These are phyloP conservation scores for Phlyctochytrium planicorne DNA, from an alignment of 192 early-diverging fungal genomes.

Conservation along the genomic window DNA sequence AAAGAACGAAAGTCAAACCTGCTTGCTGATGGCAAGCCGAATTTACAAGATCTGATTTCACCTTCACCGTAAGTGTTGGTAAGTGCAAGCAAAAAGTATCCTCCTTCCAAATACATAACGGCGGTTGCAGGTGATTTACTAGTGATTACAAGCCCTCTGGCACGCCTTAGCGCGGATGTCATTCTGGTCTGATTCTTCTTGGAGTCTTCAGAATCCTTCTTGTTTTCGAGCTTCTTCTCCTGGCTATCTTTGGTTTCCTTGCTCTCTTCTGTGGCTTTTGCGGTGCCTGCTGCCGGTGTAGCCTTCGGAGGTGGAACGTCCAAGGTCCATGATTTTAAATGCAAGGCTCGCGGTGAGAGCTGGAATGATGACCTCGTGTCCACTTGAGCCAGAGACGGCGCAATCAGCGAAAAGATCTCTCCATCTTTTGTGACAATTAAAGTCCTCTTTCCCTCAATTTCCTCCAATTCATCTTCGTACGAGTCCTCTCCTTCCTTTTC, in stretches of 20 bases:
- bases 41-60: constrained; percentile 51
- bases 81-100: constrained; percentile 54
- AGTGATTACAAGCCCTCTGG: constrained; percentile 41
- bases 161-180: constrained; percentile 41
- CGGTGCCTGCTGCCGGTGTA: constrained; percentile 3
- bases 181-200: constrained; percentile 15
- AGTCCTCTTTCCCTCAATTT: constrained; percentile 29
- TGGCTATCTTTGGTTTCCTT: constrained; percentile 10
- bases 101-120: constrained; percentile 47
- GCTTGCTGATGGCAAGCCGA: constrained; percentile 42
- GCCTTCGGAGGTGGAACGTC: constrained; percentile 34
- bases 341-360: constrained; percentile 17
- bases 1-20: constrained; percentile 39
- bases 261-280: constrained; percentile 21
- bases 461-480: constrained; percentile 12
- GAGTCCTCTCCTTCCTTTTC: constrained; percentile 29
- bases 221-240: constrained; percentile 17
- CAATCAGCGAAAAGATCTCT: constrained; percentile 28
- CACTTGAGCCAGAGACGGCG: constrained; percentile 33
- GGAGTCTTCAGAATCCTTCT: constrained; percentile 15
- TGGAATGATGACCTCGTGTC: constrained; percentile 46
- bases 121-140: constrained; percentile 31
- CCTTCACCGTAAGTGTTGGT: constrained; percentile 46
- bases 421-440: constrained; percentile 44
- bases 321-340: constrained; percentile 40